Evolutionary conservation across 1,284 basidiomycete species (phyloP).

Genomic region (Pyrrhoderma lamaoense): DNA sequence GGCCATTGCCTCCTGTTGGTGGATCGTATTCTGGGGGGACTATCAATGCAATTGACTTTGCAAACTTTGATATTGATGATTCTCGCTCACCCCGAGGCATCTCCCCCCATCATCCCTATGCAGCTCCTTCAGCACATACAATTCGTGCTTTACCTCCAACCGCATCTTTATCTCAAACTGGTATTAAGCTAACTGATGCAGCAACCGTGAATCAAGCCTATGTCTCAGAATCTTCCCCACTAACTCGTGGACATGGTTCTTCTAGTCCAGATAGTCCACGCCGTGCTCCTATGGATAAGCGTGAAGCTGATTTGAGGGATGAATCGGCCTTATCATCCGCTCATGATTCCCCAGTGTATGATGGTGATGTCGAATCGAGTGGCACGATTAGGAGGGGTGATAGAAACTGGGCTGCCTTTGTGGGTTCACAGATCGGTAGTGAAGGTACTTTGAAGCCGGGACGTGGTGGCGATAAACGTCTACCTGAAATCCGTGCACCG

Average conservation of each 20-base stretch:
- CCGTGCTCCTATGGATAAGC: slow-evolving; percentile 7
- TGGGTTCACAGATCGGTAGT: slow-evolving; percentile 3
- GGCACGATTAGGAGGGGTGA: slow-evolving; percentile 12
- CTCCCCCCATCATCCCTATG: slow-evolving; percentile 17
- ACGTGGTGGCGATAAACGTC: too few relatives aligned
- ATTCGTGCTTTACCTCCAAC: slow-evolving; percentile 10
- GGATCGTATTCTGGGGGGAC: not conserved
- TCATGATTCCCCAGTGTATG: slow-evolving; percentile 14
- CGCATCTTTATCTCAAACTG: not conserved
- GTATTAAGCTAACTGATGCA: not conserved
- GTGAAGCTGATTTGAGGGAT: not conserved
- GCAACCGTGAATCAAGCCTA: slow-evolving; percentile 1
- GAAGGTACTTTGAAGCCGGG: slow-evolving; percentile 13
- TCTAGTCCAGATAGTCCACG: slow-evolving; percentile 15
- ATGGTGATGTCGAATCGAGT: slow-evolving; percentile 15
- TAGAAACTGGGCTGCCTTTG: slow-evolving; percentile 1
- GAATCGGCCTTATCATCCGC: not conserved
- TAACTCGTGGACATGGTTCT: slow-evolving; percentile 4
- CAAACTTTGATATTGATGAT: slow-evolving; percentile 10
- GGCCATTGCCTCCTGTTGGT: slow-evolving; percentile 14
- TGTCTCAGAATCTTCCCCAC: not conserved
- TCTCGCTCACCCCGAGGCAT: slow-evolving; percentile 13
- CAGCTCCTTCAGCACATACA: slow-evolving; percentile 5
- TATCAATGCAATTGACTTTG: too few relatives aligned
- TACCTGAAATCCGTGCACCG: slow-evolving; percentile 2